These are phyloP conservation scores for Suhomyces faveliae DNA, from an alignment of 805 yeast genomes.

Conservation along the genomic window DNA sequence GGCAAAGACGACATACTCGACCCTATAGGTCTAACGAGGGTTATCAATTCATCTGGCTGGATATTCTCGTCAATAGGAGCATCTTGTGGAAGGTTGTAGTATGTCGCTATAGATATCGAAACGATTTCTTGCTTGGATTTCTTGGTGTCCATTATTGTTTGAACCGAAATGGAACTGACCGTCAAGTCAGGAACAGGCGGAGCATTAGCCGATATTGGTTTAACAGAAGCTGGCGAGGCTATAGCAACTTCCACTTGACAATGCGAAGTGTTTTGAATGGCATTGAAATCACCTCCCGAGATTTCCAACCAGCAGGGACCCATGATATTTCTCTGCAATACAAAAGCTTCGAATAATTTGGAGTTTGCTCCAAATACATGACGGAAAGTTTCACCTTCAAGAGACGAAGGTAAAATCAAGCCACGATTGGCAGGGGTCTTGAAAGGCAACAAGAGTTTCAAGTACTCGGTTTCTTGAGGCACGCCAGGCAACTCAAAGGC, in stretches of 20 bases:
- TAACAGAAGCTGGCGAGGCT: constrained; percentile 45
- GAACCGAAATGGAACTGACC: constrained; percentile 71
- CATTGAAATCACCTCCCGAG: constrained; percentile 56
- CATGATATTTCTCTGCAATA: constrained; percentile 79
- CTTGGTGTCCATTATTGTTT: constrained; percentile 73
- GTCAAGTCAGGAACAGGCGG: constrained; percentile 64
- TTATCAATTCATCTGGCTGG: constrained; percentile 59
- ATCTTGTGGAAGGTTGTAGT: constrained; percentile 68
- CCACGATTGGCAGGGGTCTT: constrained; percentile 56
- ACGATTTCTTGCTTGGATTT: constrained; percentile 84
- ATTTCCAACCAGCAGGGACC: constrained; percentile 97
- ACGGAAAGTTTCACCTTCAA: constrained; percentile 72
- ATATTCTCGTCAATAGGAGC: constrained; percentile 63
- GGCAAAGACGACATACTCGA: constrained; percentile 54
- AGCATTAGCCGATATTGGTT: constrained; percentile 45
- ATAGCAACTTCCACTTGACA: constrained; percentile 75
- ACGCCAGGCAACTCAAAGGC: constrained; percentile 84
- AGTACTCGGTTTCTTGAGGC: constrained; percentile 76
- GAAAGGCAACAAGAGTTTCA: constrained; percentile 75
- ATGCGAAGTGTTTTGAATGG: constrained; percentile 67
- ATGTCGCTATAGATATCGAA: constrained; percentile 75
- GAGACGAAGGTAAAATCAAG: constrained; percentile 54
- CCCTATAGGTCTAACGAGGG: constrained; percentile 79
- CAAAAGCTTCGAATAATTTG: constrained; percentile 80
- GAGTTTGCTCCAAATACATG: constrained; percentile 79